Evolutionary conservation across 495 filamentous ascomycete genomes (phyloP), one percentile per base, ranked within the genome.

Genomic region (Aspergillus panamensis): DNA sequence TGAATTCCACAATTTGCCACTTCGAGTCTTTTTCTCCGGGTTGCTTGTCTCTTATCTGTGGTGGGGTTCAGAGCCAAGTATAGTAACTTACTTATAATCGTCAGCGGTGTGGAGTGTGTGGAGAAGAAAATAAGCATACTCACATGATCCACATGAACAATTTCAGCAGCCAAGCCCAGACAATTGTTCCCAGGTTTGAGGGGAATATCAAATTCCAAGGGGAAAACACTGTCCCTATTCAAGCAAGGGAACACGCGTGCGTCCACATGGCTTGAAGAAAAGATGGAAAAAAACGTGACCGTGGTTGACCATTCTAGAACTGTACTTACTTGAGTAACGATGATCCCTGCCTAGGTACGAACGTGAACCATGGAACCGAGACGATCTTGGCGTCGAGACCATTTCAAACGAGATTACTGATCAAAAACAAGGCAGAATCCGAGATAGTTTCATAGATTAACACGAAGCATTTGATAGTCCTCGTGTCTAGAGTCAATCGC

Each of bases 221-320:
- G 1, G 7, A n/a, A 39, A 10, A 8, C 10, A 39, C 14, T 8
- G 8, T n/a, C 6, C 14, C 35, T 39, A 8, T 12, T 39, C 35
- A n/a, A n/a, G 35, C 35, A 39, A 39, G 35, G 35, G 35, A 12
- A 12, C 35, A 39, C 2, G 35, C 8, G 35, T 39, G 19, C 42
- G 19, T 44, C n/a, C 42, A 45, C 42, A 39, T 39, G 35, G 35
- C 35, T 13, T 39, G 35, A 39, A n/a, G 10, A 25, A 25, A 25
- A 5, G 25, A 25, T 2, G 25, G 25, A 25, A 5, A 5, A 25
- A 25, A 17, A 45, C 42, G 8, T 45, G 42, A 21, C 42, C 42
- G 16, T 19, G 42, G 42, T 45, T 45, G 42, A 45, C 42, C 4
- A 45, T 45, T 45, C 42, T 45, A 45, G 42, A 45, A 45, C 42